Evolutionary conservation across 345 rosid species (phyloP), one percentile per base, ranked within the genome.

Genomic region (Cardamine resedifolia): DNA sequence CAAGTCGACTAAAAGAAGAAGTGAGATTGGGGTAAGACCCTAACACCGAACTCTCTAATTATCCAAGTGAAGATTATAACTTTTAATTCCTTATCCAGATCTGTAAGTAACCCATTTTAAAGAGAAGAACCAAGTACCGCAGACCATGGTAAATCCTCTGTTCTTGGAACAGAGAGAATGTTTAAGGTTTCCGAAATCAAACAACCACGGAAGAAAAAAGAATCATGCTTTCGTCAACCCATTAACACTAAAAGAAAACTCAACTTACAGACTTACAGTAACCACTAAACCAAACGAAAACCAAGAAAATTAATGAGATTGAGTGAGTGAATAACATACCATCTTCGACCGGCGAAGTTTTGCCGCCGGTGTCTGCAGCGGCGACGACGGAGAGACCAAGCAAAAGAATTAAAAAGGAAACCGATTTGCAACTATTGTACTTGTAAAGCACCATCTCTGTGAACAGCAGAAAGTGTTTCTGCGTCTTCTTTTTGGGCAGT

Each of bases 291-390:
- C 24, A 0, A 30, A 8, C 10, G 23, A 70, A 45, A 24, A 26
- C 15, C 28, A 57, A 52, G 26, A 63, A 58, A 56, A 10, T 0
- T 4, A n/a, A 48, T 21, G 24, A 69, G 57, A 36, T 2, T 15
- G 6, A 62, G 24, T 4, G 26, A 63, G 66, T 18, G 21, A 50
- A 57, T 45, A 26, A 58, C 76, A 19, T 82, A 88, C 97, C 97
- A 70, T 90, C 97, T 76, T 90, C 89, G 4, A 80, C 84, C 4
- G 79, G 68, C 12, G 73, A 68, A 15, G 81, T 64, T 65, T 65
- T 65, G 9, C 33, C 65, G 51, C 7, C 20, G 20, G 72, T 27
- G n/a, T 10, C 67, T 33, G 84, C 45, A 19, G 82, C 73, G 11
- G 77, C 48, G 2, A 78, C 28, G 10, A 70, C 1, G 6, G 21